A percentile compares a stretch with the other conserved stretches of the same genome.
Evolutionary conservation across 352 stramenopile genomes (phyloP).

Genomic region (Phytophthora ramorum): DNA sequence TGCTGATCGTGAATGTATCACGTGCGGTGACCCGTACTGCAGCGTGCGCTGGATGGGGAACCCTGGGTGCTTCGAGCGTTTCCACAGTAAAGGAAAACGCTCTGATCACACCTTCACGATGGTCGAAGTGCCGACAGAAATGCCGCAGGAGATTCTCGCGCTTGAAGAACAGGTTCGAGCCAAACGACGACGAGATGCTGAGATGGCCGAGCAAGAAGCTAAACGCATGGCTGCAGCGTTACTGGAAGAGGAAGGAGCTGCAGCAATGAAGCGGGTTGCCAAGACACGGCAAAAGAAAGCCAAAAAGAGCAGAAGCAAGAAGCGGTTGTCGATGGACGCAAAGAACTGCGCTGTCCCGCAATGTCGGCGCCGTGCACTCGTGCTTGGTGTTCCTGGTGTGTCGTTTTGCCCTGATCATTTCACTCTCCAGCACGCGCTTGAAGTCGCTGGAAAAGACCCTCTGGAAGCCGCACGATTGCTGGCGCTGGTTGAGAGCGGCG

Average conservation of each 20-base stretch:
- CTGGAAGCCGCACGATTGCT: constrained; percentile 71
- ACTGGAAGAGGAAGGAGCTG: constrained; percentile 36
- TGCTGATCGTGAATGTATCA: constrained; percentile 69
- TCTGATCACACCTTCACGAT: constrained; percentile 57
- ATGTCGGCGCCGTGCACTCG: constrained; percentile 40
- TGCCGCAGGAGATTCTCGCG: constrained; percentile 50
- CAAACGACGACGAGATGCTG: constrained; percentile 64
- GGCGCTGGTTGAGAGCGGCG: constrained; percentile 37
- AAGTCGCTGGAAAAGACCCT: constrained; percentile 58
- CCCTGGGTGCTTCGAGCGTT: constrained; percentile 83
- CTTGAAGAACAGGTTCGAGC: constrained; percentile 63
- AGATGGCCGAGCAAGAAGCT: constrained; percentile 58
- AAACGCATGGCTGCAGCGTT: constrained; percentile 55
- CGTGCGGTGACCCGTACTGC: constrained; percentile 81
- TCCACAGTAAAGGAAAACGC: constrained; percentile 77
- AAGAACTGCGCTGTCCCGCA: constrained; percentile 44
- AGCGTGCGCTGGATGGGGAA: constrained; percentile 89
- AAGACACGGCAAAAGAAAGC: constrained; percentile 23
- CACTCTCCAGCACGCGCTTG: constrained; percentile 72
- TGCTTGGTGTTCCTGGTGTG: constrained; percentile 30
- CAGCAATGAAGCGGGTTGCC: constrained; percentile 16
- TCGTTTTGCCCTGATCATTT: constrained; percentile 64
- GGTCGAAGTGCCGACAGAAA: constrained; percentile 40
- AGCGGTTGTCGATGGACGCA: constrained; percentile 20
- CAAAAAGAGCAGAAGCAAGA: constrained; percentile 48